Base-by-base conservation (phyloP, 2,329 filamentous ascomycete genomes). In the Fusarium irregulare region DNA sequence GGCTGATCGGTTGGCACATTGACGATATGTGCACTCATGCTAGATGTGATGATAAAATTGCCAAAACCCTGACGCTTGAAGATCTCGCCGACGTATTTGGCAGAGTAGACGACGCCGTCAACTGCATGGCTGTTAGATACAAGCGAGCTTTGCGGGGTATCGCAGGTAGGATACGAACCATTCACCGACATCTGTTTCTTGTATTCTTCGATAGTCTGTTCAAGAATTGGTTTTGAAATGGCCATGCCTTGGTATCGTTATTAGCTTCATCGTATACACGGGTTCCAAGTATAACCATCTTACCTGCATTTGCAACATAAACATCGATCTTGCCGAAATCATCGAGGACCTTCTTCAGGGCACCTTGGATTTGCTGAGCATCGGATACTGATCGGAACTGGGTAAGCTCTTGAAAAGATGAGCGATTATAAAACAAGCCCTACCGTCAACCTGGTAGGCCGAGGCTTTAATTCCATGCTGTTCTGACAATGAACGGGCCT, bases 161-260 rank as follows among this genome's bases (percentile, higher is more conserved):
- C 16, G 3, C 7, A 9, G 11, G 9, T 6, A 9, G 18, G 7
- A 6, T 20, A 21, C 81, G 55, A 73, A 85, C 84, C 82, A 56
- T 88, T 88, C 2, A 88, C 86, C 7, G 83, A 81, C 78, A 87
- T 84, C 62, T 86, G 83, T 60, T 77, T 75, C 41, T 71, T 77
- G 68, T 87, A 88, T 66, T 88, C 85, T 4, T 85, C 81, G 0
- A 88, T 71, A 0, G 81, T 84, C 66, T 84, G 82, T 51, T 89
- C 86, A 2, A 88, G 76, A 16, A 89, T 83, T 0, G 85, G 83
- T 71, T 88, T 87, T 0, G 83, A 86, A 30, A 85, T 86, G 7
- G 64, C 65, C 64, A 68, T 68, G 32, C 65, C 65, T 68, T 5
- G 12, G 8, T 4, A 23, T 4, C 4, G 3, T 12, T 25, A 2